A percentile compares a stretch with the other conserved stretches of the same genome.
Conservation (phyloP, 345 rosid species). For the Linum lewisii region DNA sequence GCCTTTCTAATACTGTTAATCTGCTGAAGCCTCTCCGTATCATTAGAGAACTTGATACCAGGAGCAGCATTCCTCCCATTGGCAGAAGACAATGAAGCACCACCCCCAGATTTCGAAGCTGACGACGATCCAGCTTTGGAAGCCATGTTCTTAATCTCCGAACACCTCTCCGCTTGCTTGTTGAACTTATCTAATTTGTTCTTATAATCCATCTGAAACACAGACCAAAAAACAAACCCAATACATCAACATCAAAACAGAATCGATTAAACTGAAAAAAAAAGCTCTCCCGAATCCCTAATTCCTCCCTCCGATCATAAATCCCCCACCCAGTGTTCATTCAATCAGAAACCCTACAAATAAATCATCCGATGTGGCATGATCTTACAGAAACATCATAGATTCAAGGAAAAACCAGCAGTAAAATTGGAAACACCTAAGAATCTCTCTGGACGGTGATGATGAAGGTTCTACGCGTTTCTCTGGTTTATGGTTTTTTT, state of each 20-base stretch:
- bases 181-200: conserved; percentile 55
- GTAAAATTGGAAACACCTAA: too few species aligned
- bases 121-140: conserved; percentile 31
- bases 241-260: background rate
- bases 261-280: too few species aligned
- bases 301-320: too few species aligned
- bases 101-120: conserved; percentile 15
- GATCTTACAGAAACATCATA: too few species aligned
- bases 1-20: conserved; percentile 57
- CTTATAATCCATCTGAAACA: conserved; percentile 11
- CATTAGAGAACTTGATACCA: conserved; percentile 55
- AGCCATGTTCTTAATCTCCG: conserved; percentile 48
- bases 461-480: too few species aligned
- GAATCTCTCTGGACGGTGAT: too few species aligned
- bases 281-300: too few species aligned
- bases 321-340: too few species aligned
- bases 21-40: conserved; percentile 58
- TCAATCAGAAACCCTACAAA: too few species aligned
- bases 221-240: background rate
- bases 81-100: conserved; percentile 24
- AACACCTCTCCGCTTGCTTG: conserved; percentile 74
- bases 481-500: too few species aligned
- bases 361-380: too few species aligned
- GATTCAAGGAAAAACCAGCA: too few species aligned
- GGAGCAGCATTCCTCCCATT: conserved; percentile 38